phyloP scores from a whole-genome alignment of 148 eudicot species.

The Camellia japonica region DNA sequence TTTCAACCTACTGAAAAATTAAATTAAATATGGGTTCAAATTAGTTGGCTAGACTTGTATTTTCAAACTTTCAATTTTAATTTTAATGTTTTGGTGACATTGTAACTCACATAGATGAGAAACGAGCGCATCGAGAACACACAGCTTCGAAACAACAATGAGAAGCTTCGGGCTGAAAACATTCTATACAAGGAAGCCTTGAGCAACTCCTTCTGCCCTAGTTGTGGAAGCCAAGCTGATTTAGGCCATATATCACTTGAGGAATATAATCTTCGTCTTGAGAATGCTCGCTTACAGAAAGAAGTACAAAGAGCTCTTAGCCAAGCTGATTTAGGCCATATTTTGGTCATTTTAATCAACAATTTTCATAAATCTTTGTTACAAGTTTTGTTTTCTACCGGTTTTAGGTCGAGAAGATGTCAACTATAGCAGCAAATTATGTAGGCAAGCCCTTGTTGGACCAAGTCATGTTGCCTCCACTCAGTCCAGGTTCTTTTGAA shows the following conservation, averaged over 20 bases:
- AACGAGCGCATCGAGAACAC: conserved; percentile 42
- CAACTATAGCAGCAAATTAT: conserved; percentile 26
- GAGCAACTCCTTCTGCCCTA: conserved; percentile 33
- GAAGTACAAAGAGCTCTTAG: too few relatives aligned
- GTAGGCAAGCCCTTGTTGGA: conserved; percentile 13
- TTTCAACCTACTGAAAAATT: too few relatives aligned
- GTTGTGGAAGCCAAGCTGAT: conserved; percentile 38
- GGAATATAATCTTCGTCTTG: conserved; percentile 39
- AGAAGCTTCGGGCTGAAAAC: conserved; percentile 44
- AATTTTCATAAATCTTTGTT: neutral
- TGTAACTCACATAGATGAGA: conserved; percentile 25
- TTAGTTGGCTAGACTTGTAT: neutral
- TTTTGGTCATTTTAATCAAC: neutral
- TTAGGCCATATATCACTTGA: conserved; percentile 39
- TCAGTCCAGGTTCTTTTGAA: conserved; percentile 11
- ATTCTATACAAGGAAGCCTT: conserved; percentile 38
- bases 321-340: too few relatives aligned
- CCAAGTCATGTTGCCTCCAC: conserved; percentile 9
- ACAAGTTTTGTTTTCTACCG: neutral
- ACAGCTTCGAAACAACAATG: conserved; percentile 42
- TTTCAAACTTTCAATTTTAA: neutral
- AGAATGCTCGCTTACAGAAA: conserved; percentile 41
- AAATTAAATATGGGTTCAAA: too few relatives aligned
- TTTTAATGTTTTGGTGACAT: neutral
- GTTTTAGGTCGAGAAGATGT: conserved; percentile 23